phyloP scores from a whole-genome alignment of 257 asterid genomes.

The Parsonsia alboflavescens region DNA sequence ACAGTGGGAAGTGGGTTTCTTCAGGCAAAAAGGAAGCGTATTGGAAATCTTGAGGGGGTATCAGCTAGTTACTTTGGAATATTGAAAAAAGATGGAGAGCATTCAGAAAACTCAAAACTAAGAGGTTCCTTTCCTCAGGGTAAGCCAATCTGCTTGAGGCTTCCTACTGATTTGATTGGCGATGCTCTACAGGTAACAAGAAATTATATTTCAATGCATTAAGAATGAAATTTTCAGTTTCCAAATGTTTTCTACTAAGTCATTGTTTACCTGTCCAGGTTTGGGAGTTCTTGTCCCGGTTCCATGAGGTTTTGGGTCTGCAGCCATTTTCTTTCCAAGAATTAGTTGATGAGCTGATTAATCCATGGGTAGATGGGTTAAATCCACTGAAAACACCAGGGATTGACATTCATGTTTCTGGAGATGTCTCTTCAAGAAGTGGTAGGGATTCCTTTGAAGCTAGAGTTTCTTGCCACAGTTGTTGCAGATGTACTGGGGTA shows the following conservation, averaged over 20 bases:
- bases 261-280: conserved; percentile 44
- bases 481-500: conserved; percentile 46
- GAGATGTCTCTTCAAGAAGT: conserved; percentile 31
- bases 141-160: conserved; percentile 55
- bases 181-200: conserved; percentile 76
- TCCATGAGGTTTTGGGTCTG: conserved; percentile 67
- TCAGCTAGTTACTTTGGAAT: conserved; percentile 33
- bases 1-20: conserved; percentile 81
- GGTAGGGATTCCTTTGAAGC: conserved; percentile 32
- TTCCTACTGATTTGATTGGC: conserved; percentile 74
- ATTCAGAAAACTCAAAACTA: conserved; percentile 27
- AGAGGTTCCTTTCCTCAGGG: conserved; percentile 74
- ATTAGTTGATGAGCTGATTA: conserved; percentile 64
- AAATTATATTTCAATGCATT: conserved; percentile 6
- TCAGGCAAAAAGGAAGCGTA: conserved; percentile 51
- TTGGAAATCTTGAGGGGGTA: conserved; percentile 22
- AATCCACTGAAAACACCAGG: conserved; percentile 29
- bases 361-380: conserved; percentile 61
- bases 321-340: conserved; percentile 69
- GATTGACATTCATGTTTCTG: conserved; percentile 29
- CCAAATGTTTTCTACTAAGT: conserved; percentile 21
- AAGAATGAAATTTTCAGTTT: conserved; percentile 7
- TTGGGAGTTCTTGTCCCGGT: conserved; percentile 82
- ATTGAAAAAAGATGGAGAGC: conserved; percentile 34
- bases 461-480: conserved; percentile 26